phyloP scores from a whole-genome alignment of 306 rosid species.

The Sechiopsis laciniata region DNA sequence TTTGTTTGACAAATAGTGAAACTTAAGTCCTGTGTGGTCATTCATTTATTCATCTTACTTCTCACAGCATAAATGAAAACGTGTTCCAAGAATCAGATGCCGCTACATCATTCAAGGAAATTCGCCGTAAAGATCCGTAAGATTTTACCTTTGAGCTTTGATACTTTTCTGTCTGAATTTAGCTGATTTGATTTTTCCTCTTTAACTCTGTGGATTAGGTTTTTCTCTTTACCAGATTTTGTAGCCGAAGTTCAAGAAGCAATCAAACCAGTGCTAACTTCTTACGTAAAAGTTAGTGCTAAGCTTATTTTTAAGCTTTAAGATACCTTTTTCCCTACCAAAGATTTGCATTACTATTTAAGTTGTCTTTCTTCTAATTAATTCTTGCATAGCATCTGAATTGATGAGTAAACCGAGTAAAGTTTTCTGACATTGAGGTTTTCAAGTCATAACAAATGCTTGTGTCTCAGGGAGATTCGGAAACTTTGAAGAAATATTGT shows the following conservation, averaged over 20 bases:
- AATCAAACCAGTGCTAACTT: conserved; percentile 78
- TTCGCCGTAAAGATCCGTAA: conserved; percentile 82
- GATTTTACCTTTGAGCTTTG: conserved; percentile 24
- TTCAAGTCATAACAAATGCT: conserved; percentile 20
- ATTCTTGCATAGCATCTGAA: neutral
- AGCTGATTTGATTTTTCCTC: conserved; percentile 4
- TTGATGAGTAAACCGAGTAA: conserved; percentile 1
- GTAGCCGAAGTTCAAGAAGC: conserved; percentile 78
- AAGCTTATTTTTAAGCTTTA: conserved; percentile 20
- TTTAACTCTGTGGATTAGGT: conserved; percentile 30
- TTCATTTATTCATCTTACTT: neutral
- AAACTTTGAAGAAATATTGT: conserved; percentile 72
- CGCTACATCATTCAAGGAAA: conserved; percentile 81
- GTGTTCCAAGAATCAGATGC: conserved; percentile 86
- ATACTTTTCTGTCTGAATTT: neutral
- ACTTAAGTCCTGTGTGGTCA: neutral
- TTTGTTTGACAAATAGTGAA: neutral
- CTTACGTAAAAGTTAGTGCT: conserved; percentile 63
- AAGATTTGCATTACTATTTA: conserved; percentile 1
- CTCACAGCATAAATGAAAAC: conserved; percentile 69
- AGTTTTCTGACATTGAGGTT: conserved; percentile 20
- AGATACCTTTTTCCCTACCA: conserved; percentile 3
- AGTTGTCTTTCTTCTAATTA: neutral
- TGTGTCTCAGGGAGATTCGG: conserved; percentile 58
- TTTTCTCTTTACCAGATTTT: conserved; percentile 77